Evolutionary conservation across 148 eudicot genomes (phyloP).

Genomic region (Euryodendron excelsum): DNA sequence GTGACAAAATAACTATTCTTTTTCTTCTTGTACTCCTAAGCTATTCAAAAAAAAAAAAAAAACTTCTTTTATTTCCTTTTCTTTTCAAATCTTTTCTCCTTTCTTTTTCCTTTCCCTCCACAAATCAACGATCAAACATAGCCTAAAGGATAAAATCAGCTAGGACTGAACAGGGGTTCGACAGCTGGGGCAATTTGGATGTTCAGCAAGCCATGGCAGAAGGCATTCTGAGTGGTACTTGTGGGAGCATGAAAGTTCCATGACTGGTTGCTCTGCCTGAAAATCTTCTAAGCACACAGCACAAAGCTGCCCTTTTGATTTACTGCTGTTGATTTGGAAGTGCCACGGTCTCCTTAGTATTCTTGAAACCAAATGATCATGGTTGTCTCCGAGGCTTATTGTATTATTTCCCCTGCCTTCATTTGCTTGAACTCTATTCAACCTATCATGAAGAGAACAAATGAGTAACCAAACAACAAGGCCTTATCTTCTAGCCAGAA

Average conservation of each 20-base stretch:
- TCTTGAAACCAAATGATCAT: not conserved
- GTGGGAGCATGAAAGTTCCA: slow-evolving; percentile 11
- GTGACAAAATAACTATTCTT: too few relatives aligned
- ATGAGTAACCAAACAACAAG: not conserved
- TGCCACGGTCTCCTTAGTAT: not conserved
- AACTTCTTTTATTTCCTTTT: too few relatives aligned
- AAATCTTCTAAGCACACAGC: not conserved
- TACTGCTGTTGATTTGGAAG: not conserved
- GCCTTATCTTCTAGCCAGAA: too few relatives aligned
- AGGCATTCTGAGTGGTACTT: slow-evolving; percentile 18
- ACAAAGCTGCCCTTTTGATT: not conserved
- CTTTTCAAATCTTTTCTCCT: too few relatives aligned
- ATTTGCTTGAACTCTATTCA: not conserved
- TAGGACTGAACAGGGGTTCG: not conserved
- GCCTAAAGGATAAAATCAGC: too few relatives aligned
- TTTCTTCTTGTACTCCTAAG: too few relatives aligned
- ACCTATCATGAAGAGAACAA: not conserved
- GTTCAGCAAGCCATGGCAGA: not conserved
- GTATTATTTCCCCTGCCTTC: not conserved
- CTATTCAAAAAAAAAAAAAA: too few relatives aligned
- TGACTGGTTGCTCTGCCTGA: not conserved
- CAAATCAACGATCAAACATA: too few relatives aligned
- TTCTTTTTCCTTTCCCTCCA: too few relatives aligned
- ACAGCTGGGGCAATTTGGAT: not conserved
- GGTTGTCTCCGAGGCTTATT: not conserved